These are phyloP conservation scores for Didymella exigua DNA, from an alignment of 2,329 filamentous ascomycete genomes.

Conservation along the genomic window DNA sequence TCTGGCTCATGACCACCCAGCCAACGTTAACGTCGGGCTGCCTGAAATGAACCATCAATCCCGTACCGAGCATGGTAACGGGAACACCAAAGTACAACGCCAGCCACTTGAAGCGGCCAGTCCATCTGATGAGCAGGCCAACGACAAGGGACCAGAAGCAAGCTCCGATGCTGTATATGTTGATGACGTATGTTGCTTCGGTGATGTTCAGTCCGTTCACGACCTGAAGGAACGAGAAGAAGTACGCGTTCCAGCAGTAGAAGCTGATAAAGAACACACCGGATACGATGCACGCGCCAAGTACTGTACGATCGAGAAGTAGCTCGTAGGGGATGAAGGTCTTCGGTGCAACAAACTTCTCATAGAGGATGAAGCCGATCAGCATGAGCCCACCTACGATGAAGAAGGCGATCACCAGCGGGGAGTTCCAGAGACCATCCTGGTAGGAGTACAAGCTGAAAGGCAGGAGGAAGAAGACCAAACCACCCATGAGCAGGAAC, in stretches of 20 bases:
- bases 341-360: conserved; percentile 47
- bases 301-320: conserved; percentile 56
- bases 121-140: conserved; percentile 29
- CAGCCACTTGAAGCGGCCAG: conserved; percentile 32
- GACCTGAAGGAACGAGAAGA: conserved; percentile 49
- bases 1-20: conserved; percentile 46
- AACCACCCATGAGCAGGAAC: conserved; percentile 63
- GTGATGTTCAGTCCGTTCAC: conserved; percentile 40
- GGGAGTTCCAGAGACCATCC: conserved; percentile 40
- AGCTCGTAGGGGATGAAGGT: conserved; percentile 54
- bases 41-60: conserved; percentile 43
- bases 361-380: conserved; percentile 47
- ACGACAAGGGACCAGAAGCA: conserved; percentile 31
- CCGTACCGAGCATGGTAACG: conserved; percentile 34
- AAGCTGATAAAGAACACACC: conserved; percentile 39
- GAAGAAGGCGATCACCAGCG: conserved; percentile 48
- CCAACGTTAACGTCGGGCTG: conserved; percentile 35
- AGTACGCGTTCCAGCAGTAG: conserved; percentile 49
- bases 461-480: conserved; percentile 71
- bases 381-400: conserved; percentile 45
- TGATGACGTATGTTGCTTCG: conserved; percentile 43
- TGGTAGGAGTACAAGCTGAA: conserved; percentile 60
- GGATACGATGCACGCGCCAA: conserved; percentile 59
- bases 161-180: conserved; percentile 44
- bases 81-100: conserved; percentile 35